phyloP scores from a whole-genome alignment of 495 filamentous ascomycete species.

The Penicillium parvum region DNA sequence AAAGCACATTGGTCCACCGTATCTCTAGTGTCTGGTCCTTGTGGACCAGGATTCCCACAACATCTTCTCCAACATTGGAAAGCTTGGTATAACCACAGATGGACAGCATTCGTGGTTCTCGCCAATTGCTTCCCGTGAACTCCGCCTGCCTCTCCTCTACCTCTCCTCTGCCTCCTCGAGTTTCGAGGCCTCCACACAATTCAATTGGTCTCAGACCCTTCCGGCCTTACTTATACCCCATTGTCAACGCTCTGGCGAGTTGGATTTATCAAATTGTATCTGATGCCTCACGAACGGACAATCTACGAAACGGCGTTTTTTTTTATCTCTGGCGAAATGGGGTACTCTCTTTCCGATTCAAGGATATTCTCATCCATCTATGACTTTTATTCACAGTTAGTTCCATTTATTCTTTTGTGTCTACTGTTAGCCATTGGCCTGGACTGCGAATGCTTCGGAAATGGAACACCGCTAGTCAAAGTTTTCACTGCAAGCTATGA shows the following conservation, averaged over 20 bases:
- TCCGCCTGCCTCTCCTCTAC: neutral
- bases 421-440: slow-evolving; percentile 10
- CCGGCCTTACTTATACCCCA: slow-evolving; percentile 7
- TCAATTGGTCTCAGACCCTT: neutral
- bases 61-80: too few species aligned
- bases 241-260: slow-evolving; percentile 3
- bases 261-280: slow-evolving; percentile 18
- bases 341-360: slow-evolving; percentile 5
- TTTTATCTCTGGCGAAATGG: slow-evolving; percentile 14
- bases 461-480: too few species aligned
- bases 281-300: slow-evolving; percentile 28
- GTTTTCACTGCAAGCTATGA: too few species aligned
- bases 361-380: slow-evolving; percentile 8
- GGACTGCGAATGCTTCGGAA: neutral
- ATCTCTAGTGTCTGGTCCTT: too few species aligned
- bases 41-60: too few species aligned
- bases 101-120: neutral
- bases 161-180: neutral
- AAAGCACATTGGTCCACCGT: neutral
- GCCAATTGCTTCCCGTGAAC: neutral
- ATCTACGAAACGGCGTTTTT: slow-evolving; percentile 23
- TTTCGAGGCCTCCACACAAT: slow-evolving; percentile 2
- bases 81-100: neutral
- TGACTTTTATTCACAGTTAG: slow-evolving; percentile 9
- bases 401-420: slow-evolving; percentile 8